A percentile compares a stretch with the other conserved stretches of the same genome.
These are phyloP conservation scores for Haematococcus sp. DNA, from an alignment of 139 green algal species.

Conservation along the genomic window DNA sequence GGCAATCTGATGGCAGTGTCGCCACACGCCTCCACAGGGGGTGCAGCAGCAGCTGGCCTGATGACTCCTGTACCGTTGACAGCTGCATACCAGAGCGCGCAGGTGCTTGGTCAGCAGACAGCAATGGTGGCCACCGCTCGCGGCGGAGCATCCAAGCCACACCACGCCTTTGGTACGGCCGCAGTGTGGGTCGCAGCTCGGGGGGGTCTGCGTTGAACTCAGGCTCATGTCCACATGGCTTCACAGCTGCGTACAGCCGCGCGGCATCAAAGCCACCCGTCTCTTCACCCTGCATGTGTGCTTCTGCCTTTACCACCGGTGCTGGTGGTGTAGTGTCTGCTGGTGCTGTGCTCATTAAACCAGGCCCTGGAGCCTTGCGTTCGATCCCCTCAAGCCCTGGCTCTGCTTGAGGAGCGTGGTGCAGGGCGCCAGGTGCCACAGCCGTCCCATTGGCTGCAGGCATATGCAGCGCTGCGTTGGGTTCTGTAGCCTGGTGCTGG, in stretches of 20 bases:
- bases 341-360: not conserved
- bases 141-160: constrained; percentile 73
- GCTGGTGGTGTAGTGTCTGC: not conserved
- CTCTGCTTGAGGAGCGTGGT: too few relatives aligned
- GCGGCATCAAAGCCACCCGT: not conserved
- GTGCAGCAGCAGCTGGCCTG: constrained; percentile 54
- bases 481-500: too few relatives aligned
- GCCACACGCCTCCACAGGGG: constrained; percentile 61
- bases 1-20: not conserved
- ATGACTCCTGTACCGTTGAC: too few relatives aligned
- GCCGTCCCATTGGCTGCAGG: too few relatives aligned
- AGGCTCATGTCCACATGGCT: constrained; percentile 56
- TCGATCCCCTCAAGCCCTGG: too few relatives aligned
- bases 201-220: constrained; percentile 14
- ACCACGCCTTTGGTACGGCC: constrained; percentile 80
- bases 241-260: constrained; percentile 61
- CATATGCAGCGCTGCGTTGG: too few relatives aligned
- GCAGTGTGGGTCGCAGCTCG: constrained; percentile 61
- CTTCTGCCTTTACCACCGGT: not conserved
- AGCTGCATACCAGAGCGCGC: not conserved
- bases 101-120: not conserved
- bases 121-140: constrained; percentile 22
- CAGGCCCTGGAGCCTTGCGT: too few relatives aligned
- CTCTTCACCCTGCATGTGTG: too few relatives aligned
- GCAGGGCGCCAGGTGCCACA: too few relatives aligned